These are phyloP conservation scores for Garcia nutans DNA, from an alignment of 345 rosid species.

Conservation along the genomic window DNA sequence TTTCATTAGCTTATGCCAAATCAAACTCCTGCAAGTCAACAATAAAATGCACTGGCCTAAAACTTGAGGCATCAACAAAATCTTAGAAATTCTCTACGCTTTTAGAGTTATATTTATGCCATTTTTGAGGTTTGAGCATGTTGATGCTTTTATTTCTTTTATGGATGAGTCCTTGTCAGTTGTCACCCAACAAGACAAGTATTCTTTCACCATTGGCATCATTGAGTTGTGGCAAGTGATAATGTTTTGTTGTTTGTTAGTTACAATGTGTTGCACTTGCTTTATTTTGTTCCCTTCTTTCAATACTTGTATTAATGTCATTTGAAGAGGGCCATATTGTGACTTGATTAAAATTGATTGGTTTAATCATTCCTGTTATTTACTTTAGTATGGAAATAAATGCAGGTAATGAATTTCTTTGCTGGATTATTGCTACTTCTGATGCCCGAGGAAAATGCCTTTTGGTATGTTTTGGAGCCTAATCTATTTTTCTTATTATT, in stretches of 20 bases:
- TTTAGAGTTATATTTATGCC: neutral
- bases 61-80: neutral
- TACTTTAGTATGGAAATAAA: slow-evolving; percentile 22
- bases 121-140: neutral
- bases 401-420: slow-evolving; percentile 99
- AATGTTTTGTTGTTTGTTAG: neutral
- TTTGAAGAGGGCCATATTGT: neutral
- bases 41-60: neutral
- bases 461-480: slow-evolving; percentile 68
- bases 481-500: slow-evolving; percentile 10
- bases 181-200: neutral
- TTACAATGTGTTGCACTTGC: neutral
- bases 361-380: slow-evolving; percentile 18
- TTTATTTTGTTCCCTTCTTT: neutral
- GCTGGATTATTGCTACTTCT: slow-evolving; percentile 91
- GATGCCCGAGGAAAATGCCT: slow-evolving; percentile 99
- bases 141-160: neutral
- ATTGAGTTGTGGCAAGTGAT: neutral
- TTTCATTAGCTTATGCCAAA: neutral
- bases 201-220: neutral
- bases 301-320: neutral
- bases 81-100: neutral
- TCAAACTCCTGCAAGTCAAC: neutral
- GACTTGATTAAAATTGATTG: neutral
- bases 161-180: neutral